phyloP scores from a whole-genome alignment of 495 filamentous ascomycete species.

The Evernia prunastri region DNA sequence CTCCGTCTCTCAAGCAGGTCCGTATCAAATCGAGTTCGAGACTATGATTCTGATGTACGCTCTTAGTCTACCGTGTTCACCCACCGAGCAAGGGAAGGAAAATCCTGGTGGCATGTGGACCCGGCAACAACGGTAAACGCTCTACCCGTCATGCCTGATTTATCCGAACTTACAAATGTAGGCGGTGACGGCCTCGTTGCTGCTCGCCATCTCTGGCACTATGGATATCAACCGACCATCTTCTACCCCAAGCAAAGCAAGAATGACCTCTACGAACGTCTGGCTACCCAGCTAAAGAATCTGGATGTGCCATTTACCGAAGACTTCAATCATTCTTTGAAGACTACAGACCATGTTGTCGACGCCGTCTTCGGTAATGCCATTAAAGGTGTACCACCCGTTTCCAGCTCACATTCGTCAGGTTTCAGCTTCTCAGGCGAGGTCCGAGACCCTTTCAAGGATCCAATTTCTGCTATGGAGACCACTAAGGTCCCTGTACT shows the following conservation, averaged over 20 bases:
- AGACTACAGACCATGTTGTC: constrained; percentile 68
- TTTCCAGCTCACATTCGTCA: constrained; percentile 25
- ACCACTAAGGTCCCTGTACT: constrained; percentile 69
- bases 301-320: constrained; percentile 78
- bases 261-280: constrained; percentile 84
- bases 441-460: constrained; percentile 81
- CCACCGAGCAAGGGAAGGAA: constrained; percentile 64
- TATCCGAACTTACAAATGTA: constrained; percentile 26
- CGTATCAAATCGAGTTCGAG: constrained; percentile 10
- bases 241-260: constrained; percentile 91
- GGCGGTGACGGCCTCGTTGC: constrained; percentile 94
- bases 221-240: constrained; percentile 80
- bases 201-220: constrained; percentile 89
- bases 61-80: constrained; percentile 72
- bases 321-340: constrained; percentile 59
- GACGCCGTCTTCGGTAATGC: constrained; percentile 82
- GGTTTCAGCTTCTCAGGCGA: constrained; percentile 92
- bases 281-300: constrained; percentile 74
- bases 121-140: constrained; percentile 81
- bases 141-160: not conserved
- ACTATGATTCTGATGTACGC: not conserved
- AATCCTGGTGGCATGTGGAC: constrained; percentile 84
- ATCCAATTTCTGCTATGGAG: constrained; percentile 70
- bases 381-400: no score
- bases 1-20: constrained; percentile 87